Conservation (phyloP, 1,284 basidiomycete genomes). For the Exobasidium rhododendri region DNA sequence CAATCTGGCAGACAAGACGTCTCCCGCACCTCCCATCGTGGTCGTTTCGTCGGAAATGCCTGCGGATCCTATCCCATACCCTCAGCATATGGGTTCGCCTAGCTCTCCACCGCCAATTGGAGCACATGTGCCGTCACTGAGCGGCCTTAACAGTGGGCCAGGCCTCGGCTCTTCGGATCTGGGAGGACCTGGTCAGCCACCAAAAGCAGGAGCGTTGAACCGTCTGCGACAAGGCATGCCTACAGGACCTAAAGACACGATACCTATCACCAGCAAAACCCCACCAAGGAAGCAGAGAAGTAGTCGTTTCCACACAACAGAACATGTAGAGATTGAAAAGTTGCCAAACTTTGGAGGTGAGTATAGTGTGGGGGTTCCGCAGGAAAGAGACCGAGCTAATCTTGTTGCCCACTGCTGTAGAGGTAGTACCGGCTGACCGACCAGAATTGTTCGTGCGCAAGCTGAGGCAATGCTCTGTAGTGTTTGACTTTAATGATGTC, state of each 20-base stretch:
- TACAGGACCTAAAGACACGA: constrained; percentile 47
- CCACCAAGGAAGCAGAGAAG: constrained; percentile 53
- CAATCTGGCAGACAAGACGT: constrained; percentile 41
- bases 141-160: constrained; percentile 10
- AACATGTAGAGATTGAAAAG: constrained; percentile 92
- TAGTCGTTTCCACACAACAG: constrained; percentile 83
- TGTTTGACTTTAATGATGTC: constrained; percentile 99
- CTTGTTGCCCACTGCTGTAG: constrained; percentile 58
- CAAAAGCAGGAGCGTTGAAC: constrained; percentile 43
- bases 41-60: constrained; percentile 49
- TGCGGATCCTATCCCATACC: constrained; percentile 41
- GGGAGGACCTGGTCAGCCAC: constrained; percentile 25
- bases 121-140: constrained; percentile 32
- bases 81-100: constrained; percentile 30
- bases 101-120: constrained; percentile 41
- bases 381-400: too few species aligned
- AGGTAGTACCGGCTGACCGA: constrained; percentile 83
- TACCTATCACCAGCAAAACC: constrained; percentile 48
- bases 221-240: constrained; percentile 33
- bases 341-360: constrained; percentile 86
- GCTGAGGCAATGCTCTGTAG: constrained; percentile 88
- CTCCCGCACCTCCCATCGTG: constrained; percentile 44
- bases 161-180: constrained; percentile 3
- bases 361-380: too few species aligned
- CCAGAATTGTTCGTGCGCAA: constrained; percentile 91